Evolutionary conservation across 2,329 filamentous ascomycete genomes (phyloP).

Genomic region (Elsinoe arachidis): DNA sequence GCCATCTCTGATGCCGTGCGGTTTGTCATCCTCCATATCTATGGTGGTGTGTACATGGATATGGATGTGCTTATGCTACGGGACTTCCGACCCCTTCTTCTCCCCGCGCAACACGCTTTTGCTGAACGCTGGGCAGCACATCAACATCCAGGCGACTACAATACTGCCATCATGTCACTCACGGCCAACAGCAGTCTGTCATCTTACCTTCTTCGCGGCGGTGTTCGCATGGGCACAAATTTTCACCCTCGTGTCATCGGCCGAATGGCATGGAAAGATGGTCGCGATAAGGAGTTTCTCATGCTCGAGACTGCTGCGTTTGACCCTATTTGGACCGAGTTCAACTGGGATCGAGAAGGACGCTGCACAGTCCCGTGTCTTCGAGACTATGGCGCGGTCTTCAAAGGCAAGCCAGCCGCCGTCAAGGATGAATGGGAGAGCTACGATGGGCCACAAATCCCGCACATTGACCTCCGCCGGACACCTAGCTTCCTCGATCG

Average conservation of each 20-base stretch:
- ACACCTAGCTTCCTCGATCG: slow-evolving; percentile 13
- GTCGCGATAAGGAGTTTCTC: slow-evolving; percentile 43
- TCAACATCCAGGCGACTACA: slow-evolving; percentile 43
- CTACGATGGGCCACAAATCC: slow-evolving; percentile 38
- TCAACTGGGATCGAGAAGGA: slow-evolving; percentile 45
- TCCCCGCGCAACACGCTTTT: slow-evolving; percentile 44
- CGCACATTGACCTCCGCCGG: slow-evolving; percentile 22
- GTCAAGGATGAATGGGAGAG: slow-evolving; percentile 46
- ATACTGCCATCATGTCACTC: slow-evolving; percentile 49
- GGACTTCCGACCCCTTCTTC: slow-evolving; percentile 46
- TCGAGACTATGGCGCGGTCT: slow-evolving; percentile 45
- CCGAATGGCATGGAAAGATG: slow-evolving; percentile 49
- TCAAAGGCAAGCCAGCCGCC: slow-evolving; percentile 40
- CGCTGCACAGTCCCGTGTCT: slow-evolving; percentile 48
- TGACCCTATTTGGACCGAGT: slow-evolving; percentile 51
- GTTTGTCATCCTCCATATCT: slow-evolving; percentile 47
- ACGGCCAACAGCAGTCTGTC: slow-evolving; percentile 48
- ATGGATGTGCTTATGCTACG: slow-evolving; percentile 49
- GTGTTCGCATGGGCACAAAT: slow-evolving; percentile 50
- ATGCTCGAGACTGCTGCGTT: slow-evolving; percentile 52
- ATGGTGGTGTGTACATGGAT: slow-evolving; percentile 48
- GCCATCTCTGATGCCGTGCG: slow-evolving; percentile 49
- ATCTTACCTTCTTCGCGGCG: slow-evolving; percentile 47
- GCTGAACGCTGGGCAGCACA: slow-evolving; percentile 50
- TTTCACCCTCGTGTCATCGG: slow-evolving; percentile 49